A percentile compares a stretch with the other conserved stretches of the same genome.
Conservation (phyloP, 352 stramenopile species). For the Globisporangium cederbergense region DNA sequence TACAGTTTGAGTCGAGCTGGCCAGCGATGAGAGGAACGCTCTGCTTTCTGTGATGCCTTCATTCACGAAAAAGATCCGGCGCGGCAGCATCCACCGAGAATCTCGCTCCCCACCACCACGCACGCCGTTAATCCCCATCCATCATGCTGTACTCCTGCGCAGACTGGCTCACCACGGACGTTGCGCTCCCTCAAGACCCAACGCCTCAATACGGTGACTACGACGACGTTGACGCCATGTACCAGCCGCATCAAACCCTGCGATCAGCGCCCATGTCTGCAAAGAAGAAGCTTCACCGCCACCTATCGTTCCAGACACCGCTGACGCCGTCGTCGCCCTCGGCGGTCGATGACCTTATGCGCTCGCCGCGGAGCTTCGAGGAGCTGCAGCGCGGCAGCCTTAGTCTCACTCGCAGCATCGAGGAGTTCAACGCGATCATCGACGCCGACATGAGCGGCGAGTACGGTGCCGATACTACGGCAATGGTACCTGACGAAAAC, state of each 20-base stretch:
- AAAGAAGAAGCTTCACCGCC: background rate
- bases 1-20: too few relatives aligned
- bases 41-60: background rate
- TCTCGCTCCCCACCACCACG: too few relatives aligned
- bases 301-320: background rate
- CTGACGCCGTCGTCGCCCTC: background rate
- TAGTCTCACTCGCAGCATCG: conserved; percentile 14
- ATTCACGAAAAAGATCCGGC: conserved; percentile 15
- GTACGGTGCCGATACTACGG: background rate
- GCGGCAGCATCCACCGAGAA: background rate
- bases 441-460: conserved; percentile 6
- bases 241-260: background rate
- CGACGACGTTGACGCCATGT: background rate
- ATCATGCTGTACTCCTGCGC: conserved; percentile 21
- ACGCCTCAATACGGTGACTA: background rate
- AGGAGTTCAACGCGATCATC: conserved; percentile 24
- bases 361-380: conserved; percentile 7
- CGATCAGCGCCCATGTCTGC: background rate
- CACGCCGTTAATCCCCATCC: background rate
- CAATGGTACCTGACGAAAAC: background rate
- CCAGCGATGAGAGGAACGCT: too few relatives aligned
- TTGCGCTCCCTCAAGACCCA: background rate
- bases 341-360: background rate
- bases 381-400: conserved; percentile 8
- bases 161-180: conserved; percentile 15